Evolutionary conservation across 306 rosid species (phyloP), one percentile per base, ranked within the genome.

Genomic region (Elaeagnus macrophylla): DNA sequence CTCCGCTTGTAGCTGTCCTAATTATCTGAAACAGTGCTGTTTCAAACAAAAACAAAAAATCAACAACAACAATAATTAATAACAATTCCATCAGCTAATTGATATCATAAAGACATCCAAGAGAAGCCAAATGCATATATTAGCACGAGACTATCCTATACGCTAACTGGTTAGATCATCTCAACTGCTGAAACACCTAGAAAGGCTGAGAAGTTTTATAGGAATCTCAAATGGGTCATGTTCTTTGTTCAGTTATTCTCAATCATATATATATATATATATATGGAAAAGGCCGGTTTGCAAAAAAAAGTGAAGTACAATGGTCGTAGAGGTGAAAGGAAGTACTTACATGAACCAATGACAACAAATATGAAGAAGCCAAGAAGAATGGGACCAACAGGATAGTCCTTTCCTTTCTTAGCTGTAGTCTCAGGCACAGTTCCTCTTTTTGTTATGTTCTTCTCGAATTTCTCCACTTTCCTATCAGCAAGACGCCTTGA

Each of bases 321-420:
- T 14, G 15, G 14, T 11, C 12, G 19, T 53, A 50, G 11, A 36
- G 46, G 39, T 1, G 37, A 1, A 1, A 18, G 25, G 10, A 4
- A n/a, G n/a, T n/a, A 17, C 90, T 74, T 82, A 91, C 99, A 93
- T 69, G 99, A 93, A 39, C 99, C 99, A 38, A 93, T 80, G 75
- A 93, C 96, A 52, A 93, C 99, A 51, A 93, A 93, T 48, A 93
- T 6, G 78, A 93, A 87, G 96, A 93, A 93, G 9, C 99, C 99
- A 1, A 93, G 89, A 57, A 87, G 74, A 18, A 87, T 1, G 7
- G 99, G 96, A 6, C 99, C 96, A 62, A 93, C 96, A 3, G 95
- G 96, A 49, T 93, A 93, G 65, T 93, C 95, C 66, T 79, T 93
- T 18, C 81, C 89, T 62, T 93, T 93, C 73, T 93, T 93, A 41